Base-by-base conservation (phyloP, 306 rosid species). In the Sophora flavescens region DNA sequence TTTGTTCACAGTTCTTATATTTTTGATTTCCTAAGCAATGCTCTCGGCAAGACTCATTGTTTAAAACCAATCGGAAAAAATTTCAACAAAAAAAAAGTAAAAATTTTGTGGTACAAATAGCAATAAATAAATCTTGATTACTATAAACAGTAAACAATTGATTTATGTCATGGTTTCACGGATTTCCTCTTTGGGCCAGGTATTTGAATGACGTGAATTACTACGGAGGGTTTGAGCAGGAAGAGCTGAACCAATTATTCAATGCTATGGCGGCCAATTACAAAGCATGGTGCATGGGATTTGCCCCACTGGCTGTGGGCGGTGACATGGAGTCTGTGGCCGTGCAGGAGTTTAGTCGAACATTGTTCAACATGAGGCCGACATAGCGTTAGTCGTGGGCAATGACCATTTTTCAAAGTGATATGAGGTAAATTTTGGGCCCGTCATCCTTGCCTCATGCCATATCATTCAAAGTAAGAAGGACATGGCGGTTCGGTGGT, bases 301-400 rank as follows among this genome's bases (percentile, higher is more conserved):
- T 91, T 18, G 98, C 98, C 0, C 98, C 98, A 0, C 64, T 93
- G 2, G 90, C 88, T 0, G 96, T 93, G 1, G 96, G 98, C 0
- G 98, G 98, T 0, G 98, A 93, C 84, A 79, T 93, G 98, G 98
- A 91, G 1, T 93, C 93, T 3, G 87, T 88, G 52, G 95, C 93
- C 7, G 93, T 91, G 30, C 98, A 93, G 47, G 98, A 93, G 72
- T 93, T 93, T 33, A 93, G 98, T 54, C 76, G 98, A 51, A 93
- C 98, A 13, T 73, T 91, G 38, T 93, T 93, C 89, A 93, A 88
- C 77, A 93, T 93, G 96, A 52, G 98, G 15, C 98, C 96, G 98
- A 93, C 87, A 93, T 91, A 77, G 96, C 95, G 4, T 67, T 93
- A 10, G 72, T 86, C 10, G 89, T 93, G n/a, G 17, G 86, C 85